Conservation (phyloP, 2,329 filamentous ascomycete species). For the Pyrenophora tritici-repentis region DNA sequence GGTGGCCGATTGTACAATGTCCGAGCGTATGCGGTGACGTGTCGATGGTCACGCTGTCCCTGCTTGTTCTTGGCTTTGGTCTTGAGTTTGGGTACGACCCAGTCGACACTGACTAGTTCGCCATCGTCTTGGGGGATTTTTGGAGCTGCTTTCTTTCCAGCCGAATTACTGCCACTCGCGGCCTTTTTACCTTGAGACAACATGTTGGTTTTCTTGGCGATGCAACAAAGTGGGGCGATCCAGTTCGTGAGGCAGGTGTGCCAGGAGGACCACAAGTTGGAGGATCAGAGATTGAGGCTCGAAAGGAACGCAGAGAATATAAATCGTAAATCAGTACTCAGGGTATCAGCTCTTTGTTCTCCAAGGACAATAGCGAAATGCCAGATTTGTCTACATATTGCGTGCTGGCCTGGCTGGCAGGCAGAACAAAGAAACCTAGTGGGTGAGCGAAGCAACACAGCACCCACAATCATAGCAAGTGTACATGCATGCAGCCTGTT, state of each 20-base stretch:
- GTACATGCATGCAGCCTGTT: no score
- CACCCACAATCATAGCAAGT: neutral
- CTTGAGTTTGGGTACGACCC: conserved; percentile 10
- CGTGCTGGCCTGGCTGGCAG: neutral
- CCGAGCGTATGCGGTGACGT: conserved; percentile 4
- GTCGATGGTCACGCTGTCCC: neutral
- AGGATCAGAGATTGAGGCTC: no score
- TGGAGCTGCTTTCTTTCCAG: neutral
- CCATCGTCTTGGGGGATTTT: neutral
- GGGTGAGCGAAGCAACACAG: neutral
- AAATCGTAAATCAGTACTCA: neutral
- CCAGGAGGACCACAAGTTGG: no score
- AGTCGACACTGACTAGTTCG: neutral
- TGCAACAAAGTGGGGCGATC: neutral
- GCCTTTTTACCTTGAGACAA: neutral
- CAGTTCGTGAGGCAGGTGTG: no score
- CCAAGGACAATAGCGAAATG: neutral
- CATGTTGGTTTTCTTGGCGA: neutral
- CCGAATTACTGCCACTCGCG: neutral
- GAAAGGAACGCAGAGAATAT: neutral
- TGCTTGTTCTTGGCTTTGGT: neutral
- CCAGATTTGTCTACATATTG: neutral
- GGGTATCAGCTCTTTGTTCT: neutral
- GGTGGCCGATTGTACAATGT: conserved; percentile 4
- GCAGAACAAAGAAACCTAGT: conserved; percentile 1